Conservation (phyloP, 2,329 filamentous ascomycete genomes). For the Apiospora sp. region DNA sequence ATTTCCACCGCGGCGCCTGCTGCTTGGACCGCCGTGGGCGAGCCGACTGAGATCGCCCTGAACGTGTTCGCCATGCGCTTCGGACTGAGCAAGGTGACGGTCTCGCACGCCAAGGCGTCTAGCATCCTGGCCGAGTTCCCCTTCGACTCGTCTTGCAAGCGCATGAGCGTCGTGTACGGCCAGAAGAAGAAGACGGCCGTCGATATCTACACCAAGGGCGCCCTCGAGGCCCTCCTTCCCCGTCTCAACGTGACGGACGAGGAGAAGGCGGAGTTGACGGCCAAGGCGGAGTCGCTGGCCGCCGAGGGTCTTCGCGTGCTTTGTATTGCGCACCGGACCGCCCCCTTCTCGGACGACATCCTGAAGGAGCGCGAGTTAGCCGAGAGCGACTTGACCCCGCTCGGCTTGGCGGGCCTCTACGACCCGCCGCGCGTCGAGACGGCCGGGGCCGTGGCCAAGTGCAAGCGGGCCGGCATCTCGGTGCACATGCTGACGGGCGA, state of each 20-base stretch:
- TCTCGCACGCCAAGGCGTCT: slow-evolving; percentile 49
- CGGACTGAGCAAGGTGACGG: slow-evolving; percentile 55
- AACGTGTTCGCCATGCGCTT: slow-evolving; percentile 78
- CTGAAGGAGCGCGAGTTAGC: slow-evolving; percentile 59
- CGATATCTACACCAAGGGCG: slow-evolving; percentile 65
- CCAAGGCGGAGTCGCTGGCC: slow-evolving; percentile 64
- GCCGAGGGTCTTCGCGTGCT: slow-evolving; percentile 73
- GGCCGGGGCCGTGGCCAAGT: slow-evolving; percentile 65
- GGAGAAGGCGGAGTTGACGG: slow-evolving; percentile 54
- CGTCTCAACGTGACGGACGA: slow-evolving; percentile 57
- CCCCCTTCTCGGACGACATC: slow-evolving; percentile 46
- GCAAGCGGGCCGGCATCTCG: slow-evolving; percentile 67
- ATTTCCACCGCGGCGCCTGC: slow-evolving; percentile 54
- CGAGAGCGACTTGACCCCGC: slow-evolving; percentile 66
- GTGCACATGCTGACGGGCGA: slow-evolving; percentile 77
- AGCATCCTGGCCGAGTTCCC: slow-evolving; percentile 70
- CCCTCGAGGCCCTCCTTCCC: slow-evolving; percentile 64
- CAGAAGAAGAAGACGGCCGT: slow-evolving; percentile 40
- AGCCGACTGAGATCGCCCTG: slow-evolving; percentile 77
- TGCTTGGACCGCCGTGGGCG: slow-evolving; percentile 67
- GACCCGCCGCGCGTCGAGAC: slow-evolving; percentile 76
- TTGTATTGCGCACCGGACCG: slow-evolving; percentile 65
- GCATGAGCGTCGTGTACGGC: slow-evolving; percentile 75
- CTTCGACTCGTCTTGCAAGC: slow-evolving; percentile 77
- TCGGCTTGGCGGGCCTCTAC: slow-evolving; percentile 77